Conservation (phyloP, 208 protist species). For the Crithidia acanthocephali region DNA sequence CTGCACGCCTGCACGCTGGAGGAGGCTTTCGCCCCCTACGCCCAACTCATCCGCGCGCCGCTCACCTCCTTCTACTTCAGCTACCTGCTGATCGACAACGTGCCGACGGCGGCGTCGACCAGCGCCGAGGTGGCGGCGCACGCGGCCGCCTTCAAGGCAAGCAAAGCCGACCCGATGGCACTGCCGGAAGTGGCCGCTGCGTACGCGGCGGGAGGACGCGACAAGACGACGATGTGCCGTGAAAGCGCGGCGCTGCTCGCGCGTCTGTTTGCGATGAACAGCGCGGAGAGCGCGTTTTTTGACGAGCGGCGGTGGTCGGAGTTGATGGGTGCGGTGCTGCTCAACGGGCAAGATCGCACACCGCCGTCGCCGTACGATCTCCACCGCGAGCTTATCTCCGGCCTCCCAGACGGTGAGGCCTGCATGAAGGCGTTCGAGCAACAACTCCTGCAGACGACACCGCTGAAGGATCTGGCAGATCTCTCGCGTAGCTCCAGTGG, state of each 20-base stretch:
- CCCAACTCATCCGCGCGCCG: constrained; percentile 57
- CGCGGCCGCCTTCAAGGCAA: constrained; percentile 12
- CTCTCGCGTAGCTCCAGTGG: constrained; percentile 43
- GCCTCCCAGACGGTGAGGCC: constrained; percentile 23
- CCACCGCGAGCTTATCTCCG: constrained; percentile 36
- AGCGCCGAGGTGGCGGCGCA: constrained; percentile 14
- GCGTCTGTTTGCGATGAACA: constrained; percentile 40
- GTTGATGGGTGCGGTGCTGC: constrained; percentile 72
- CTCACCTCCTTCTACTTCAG: constrained; percentile 62
- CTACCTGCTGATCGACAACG: constrained; percentile 49
- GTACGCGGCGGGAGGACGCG: constrained; percentile 25
- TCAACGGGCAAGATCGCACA: constrained; percentile 82
- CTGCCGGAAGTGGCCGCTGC: constrained; percentile 15
- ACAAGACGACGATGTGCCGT: constrained; percentile 38
- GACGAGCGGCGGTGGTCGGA: constrained; percentile 42
- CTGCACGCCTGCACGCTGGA: constrained; percentile 32
- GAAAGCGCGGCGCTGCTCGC: constrained; percentile 37
- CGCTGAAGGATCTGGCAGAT: constrained; percentile 21
- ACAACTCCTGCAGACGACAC: neutral
- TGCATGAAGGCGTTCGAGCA: constrained; percentile 42
- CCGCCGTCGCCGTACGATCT: constrained; percentile 60
- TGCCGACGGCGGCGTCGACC: constrained; percentile 3
- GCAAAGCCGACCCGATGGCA: constrained; percentile 31
- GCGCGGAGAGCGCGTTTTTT: constrained; percentile 44
- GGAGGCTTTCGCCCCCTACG: constrained; percentile 45